phyloP scores from a whole-genome alignment of 2,329 filamentous ascomycete species.

The Neopestalotiopsis clavispora region DNA sequence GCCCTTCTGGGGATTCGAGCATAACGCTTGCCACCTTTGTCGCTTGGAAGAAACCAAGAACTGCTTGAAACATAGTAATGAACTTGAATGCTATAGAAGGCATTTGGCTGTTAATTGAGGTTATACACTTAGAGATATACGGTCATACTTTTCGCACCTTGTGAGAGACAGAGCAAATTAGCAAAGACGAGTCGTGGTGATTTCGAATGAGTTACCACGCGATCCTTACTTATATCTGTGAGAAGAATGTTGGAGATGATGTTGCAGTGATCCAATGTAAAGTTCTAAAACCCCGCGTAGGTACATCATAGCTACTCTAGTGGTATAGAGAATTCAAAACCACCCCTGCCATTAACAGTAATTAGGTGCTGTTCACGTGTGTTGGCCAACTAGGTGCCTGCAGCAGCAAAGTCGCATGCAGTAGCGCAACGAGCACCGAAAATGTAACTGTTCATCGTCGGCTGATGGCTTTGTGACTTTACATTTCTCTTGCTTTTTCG shows the following conservation, averaged over 20 bases:
- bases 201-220: neutral
- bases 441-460: neutral
- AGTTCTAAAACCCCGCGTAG: neutral
- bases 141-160: neutral
- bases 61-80: neutral
- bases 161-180: neutral
- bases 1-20: slow-evolving; percentile 16
- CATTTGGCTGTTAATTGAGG: neutral
- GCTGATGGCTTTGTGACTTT: neutral
- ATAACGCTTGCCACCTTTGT: neutral
- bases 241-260: neutral
- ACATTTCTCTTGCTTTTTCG: neutral
- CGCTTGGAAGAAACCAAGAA: neutral
- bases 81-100: neutral
- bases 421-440: neutral
- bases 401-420: neutral
- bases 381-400: neutral
- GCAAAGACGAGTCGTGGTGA: neutral
- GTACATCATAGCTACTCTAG: neutral
- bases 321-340: neutral
- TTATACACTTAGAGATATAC: neutral
- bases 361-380: neutral
- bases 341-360: neutral
- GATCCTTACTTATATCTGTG: neutral
- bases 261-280: neutral